Percentiles rank a stretch among this genome's conserved stretches.
Evolutionary conservation across 306 rosid genomes (phyloP).

Genomic region (Quercus wislizeni): DNA sequence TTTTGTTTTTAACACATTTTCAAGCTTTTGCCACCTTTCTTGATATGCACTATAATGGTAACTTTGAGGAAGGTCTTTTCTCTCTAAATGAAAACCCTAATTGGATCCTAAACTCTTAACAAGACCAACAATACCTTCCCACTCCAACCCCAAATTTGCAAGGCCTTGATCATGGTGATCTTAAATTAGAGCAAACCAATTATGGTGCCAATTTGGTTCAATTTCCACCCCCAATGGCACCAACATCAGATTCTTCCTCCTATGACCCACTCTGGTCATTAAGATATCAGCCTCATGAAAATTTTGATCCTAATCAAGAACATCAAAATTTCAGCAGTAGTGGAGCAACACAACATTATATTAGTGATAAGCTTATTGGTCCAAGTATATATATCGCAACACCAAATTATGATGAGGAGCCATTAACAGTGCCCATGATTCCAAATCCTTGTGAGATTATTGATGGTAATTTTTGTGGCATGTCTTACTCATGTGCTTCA

Average conservation of each 20-base stretch:
- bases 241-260: slow-evolving; percentile 34
- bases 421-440: slow-evolving; percentile 21
- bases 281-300: slow-evolving; percentile 29
- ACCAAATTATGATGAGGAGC: slow-evolving; percentile 8
- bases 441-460: slow-evolving; percentile 41
- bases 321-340: slow-evolving; percentile 28
- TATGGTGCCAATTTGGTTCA: slow-evolving; percentile 28
- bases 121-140: slow-evolving; percentile 18
- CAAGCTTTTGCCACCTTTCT: too few species aligned
- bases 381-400: slow-evolving; percentile 25
- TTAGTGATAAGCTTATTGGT: slow-evolving; percentile 33
- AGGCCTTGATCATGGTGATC: slow-evolving; percentile 35
- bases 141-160: slow-evolving; percentile 45
- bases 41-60: too few species aligned
- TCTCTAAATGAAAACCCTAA: too few species aligned
- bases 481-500: slow-evolving; percentile 36
- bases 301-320: slow-evolving; percentile 36
- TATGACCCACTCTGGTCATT: slow-evolving; percentile 41
- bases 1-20: too few species aligned
- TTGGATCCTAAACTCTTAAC: too few species aligned
- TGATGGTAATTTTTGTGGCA: slow-evolving; percentile 31
- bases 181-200: slow-evolving; percentile 36
- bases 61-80: too few species aligned
- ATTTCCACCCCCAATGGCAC: slow-evolving; percentile 31
- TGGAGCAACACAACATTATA: background rate